These are phyloP conservation scores for Fistulifera pelliculosa DNA, from an alignment of 108 stramenopile species.

Conservation along the genomic window DNA sequence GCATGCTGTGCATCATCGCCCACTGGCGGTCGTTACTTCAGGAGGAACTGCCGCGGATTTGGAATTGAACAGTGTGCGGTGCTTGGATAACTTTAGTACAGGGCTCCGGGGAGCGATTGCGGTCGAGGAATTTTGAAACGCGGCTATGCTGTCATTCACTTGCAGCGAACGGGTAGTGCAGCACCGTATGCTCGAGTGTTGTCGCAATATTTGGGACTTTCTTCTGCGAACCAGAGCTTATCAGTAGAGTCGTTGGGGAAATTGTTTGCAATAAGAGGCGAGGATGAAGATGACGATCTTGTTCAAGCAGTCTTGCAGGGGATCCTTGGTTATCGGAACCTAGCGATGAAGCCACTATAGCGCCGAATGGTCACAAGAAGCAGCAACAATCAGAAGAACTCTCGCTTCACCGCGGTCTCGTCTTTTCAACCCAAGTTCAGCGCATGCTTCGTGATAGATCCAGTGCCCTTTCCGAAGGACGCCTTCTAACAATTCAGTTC, in stretches of 20 bases:
- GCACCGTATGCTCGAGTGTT: conserved; percentile 73
- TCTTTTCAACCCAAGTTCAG: conserved; percentile 41
- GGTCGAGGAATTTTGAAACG: conserved; percentile 82
- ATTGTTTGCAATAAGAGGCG: conserved; percentile 46
- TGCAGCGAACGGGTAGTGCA: conserved; percentile 66
- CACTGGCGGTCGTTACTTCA: conserved; percentile 79
- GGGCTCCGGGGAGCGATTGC: conserved; percentile 84
- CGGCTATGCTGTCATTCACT: conserved; percentile 90
- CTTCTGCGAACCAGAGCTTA: conserved; percentile 34
- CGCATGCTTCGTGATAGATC: conserved; percentile 34
- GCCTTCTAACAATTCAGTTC: conserved; percentile 63
- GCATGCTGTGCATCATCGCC: conserved; percentile 42
- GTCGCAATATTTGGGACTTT: conserved; percentile 30
- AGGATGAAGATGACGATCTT: conserved; percentile 40
- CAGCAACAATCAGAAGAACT: conserved; percentile 8
- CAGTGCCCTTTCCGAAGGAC: conserved; percentile 39
- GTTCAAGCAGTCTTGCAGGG: conserved; percentile 31
- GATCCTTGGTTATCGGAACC: conserved; percentile 42
- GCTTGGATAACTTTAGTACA: conserved; percentile 93
- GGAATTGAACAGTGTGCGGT: conserved; percentile 83
- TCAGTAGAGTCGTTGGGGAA: conserved; percentile 38
- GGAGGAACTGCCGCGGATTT: conserved; percentile 83
- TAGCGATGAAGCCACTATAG: neutral
- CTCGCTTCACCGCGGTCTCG: conserved; percentile 44
- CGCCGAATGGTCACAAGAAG: conserved; percentile 3